A percentile compares a stretch with the other conserved stretches of the same genome.
These are phyloP conservation scores for Entoloma clypeatum DNA, from an alignment of 1,284 basidiomycete genomes.

Conservation along the genomic window DNA sequence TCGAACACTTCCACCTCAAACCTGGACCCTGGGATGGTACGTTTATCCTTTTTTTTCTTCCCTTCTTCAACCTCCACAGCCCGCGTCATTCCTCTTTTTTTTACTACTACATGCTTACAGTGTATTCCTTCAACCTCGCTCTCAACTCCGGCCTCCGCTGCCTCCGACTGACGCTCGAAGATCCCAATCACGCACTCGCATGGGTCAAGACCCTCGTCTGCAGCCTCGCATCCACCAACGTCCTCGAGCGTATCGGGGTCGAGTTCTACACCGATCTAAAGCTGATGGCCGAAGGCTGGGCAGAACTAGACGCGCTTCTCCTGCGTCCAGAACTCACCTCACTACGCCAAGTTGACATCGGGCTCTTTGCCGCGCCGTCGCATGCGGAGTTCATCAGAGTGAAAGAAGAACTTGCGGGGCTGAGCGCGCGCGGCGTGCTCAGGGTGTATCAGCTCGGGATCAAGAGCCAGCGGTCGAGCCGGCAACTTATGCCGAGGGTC, in stretches of 20 bases:
- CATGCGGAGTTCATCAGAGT: constrained; percentile 32
- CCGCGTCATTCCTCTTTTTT: constrained; percentile 10
- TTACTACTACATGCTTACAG: constrained; percentile 20
- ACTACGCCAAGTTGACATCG: constrained; percentile 34
- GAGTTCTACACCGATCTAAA: constrained; percentile 39
- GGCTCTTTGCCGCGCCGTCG: constrained; percentile 34
- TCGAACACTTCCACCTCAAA: constrained; percentile 41
- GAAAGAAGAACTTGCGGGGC: constrained; percentile 26
- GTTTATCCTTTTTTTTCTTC: constrained; percentile 11
- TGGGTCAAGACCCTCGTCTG: constrained; percentile 35
- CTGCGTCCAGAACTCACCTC: constrained; percentile 24
- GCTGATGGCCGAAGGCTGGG: constrained; percentile 29
- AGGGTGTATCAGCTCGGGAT: constrained; percentile 38
- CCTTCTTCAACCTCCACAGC: constrained; percentile 3
- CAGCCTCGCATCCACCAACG: constrained; percentile 22
- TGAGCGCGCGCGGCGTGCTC: constrained; percentile 25
- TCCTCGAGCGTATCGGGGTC: constrained; percentile 30
- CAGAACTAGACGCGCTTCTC: constrained; percentile 29
- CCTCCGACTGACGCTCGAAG: constrained; percentile 38
- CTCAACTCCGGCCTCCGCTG: constrained; percentile 33
- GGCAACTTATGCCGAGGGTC: constrained; percentile 33
- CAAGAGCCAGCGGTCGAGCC: constrained; percentile 34
- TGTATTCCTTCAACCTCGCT: constrained; percentile 33
- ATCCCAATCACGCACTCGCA: constrained; percentile 30
- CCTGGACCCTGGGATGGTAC: constrained; percentile 38